Evolutionary conservation across 441 rosid genomes (phyloP).

Genomic region (Macaranga tanarius): DNA sequence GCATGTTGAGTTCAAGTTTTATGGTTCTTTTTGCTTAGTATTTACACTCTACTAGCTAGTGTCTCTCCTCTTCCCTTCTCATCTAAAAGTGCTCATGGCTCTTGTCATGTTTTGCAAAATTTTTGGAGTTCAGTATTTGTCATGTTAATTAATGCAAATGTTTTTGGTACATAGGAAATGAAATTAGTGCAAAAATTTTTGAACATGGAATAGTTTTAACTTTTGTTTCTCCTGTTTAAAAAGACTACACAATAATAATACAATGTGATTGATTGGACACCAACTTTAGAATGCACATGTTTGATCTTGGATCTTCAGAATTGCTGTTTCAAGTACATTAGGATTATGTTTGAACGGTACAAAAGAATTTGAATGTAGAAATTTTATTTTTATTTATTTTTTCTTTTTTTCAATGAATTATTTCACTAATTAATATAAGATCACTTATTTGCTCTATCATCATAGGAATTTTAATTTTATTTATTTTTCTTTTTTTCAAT

Average conservation of each 20-base stretch:
- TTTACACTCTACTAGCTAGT: background rate
- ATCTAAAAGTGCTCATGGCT: background rate
- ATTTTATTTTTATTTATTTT: background rate
- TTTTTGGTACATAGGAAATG: no score
- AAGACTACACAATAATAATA: no score
- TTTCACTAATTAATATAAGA: no score
- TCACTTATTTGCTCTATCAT: no score
- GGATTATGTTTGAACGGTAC: background rate
- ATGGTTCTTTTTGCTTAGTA: background rate
- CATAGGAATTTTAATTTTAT: no score
- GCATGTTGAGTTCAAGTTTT: background rate
- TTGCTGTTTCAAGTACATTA: background rate
- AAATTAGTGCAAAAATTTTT: background rate
- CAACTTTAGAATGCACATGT: background rate
- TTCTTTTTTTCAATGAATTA: no score
- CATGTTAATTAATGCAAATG: background rate
- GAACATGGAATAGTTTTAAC: background rate
- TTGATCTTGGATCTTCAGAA: background rate
- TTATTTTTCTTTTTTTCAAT: no score
- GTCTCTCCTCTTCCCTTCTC: background rate
- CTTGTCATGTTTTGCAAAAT: background rate
- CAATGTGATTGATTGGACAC: background rate
- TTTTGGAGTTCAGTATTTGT: background rate
- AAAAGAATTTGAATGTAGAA: background rate
- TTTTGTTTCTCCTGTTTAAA: background rate